phyloP scores from a whole-genome alignment of 2,329 filamentous ascomycete genomes.

The Aspergillus hortae region DNA sequence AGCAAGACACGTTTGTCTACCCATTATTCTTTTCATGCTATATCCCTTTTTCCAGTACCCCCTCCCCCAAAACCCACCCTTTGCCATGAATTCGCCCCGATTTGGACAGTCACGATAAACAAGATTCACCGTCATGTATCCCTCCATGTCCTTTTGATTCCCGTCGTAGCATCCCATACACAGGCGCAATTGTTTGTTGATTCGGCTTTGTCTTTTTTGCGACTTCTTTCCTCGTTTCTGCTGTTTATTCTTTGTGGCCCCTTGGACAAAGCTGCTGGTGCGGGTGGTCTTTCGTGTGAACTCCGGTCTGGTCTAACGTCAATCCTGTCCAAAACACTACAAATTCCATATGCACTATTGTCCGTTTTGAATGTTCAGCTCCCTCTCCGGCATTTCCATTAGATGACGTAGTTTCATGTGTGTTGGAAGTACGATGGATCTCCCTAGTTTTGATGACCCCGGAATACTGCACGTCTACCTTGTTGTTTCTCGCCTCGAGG shows the following conservation, averaged over 20 bases:
- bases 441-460: no score
- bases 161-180: conserved; percentile 39
- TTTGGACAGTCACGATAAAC: conserved; percentile 39
- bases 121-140: conserved; percentile 49
- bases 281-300: neutral
- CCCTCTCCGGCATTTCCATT: no score
- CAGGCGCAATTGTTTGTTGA: conserved; percentile 36
- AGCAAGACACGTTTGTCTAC: neutral
- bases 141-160: conserved; percentile 22
- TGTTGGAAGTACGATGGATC: conserved; percentile 7
- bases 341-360: neutral
- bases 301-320: neutral
- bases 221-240: conserved; percentile 14
- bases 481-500: neutral
- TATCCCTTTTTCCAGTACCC: neutral
- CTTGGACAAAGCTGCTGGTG: neutral
- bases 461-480: neutral
- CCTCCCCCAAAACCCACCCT: conserved; percentile 6
- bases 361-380: no score
- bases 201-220: conserved; percentile 18
- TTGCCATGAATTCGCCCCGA: conserved; percentile 13
- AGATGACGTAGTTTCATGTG: conserved; percentile 6
- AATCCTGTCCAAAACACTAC: neutral
- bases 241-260: conserved; percentile 6
- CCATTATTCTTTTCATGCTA: neutral